Evolutionary conservation across 2,329 filamentous ascomycete genomes (phyloP).

Genomic region (Penicillium hordei): DNA sequence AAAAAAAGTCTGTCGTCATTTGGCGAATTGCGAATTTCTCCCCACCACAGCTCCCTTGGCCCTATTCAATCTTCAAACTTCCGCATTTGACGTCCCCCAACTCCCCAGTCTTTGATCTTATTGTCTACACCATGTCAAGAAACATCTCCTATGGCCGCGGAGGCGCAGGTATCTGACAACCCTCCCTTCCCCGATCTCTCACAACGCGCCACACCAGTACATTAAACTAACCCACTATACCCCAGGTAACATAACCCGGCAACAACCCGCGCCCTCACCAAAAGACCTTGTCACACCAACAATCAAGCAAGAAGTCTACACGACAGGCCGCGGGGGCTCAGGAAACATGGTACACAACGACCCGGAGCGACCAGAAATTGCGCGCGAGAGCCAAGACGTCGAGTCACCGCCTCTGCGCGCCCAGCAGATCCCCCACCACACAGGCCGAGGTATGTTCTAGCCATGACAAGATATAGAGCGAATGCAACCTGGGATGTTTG

Average conservation of each 20-base stretch:
- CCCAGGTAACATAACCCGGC: conserved; percentile 64
- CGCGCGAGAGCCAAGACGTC: conserved; percentile 81
- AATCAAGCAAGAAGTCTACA: conserved; percentile 79
- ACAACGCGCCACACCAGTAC: not conserved
- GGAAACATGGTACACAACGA: conserved; percentile 86
- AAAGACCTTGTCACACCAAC: conserved; percentile 76
- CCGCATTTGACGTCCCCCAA: not conserved
- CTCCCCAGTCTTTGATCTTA: not conserved
- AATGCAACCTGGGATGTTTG: not conserved
- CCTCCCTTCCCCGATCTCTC: not conserved
- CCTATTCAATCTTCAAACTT: not conserved
- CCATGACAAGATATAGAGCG: not conserved
- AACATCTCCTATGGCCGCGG: conserved; percentile 69
- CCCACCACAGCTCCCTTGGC: not conserved
- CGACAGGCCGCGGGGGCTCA: conserved; percentile 82
- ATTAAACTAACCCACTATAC: not conserved
- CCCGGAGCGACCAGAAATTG: conserved; percentile 62
- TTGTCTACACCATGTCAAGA: conserved; percentile 20
- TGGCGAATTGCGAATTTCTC: not conserved
- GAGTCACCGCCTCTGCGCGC: conserved; percentile 51
- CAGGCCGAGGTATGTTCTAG: conserved; percentile 43
- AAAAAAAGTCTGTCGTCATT: conserved; percentile 12
- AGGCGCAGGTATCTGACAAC: conserved; percentile 59
- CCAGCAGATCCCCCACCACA: conserved; percentile 43
- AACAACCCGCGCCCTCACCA: conserved; percentile 51